Base-by-base conservation (phyloP, 2,329 filamentous ascomycete species). In the Cordyceps militaris region DNA sequence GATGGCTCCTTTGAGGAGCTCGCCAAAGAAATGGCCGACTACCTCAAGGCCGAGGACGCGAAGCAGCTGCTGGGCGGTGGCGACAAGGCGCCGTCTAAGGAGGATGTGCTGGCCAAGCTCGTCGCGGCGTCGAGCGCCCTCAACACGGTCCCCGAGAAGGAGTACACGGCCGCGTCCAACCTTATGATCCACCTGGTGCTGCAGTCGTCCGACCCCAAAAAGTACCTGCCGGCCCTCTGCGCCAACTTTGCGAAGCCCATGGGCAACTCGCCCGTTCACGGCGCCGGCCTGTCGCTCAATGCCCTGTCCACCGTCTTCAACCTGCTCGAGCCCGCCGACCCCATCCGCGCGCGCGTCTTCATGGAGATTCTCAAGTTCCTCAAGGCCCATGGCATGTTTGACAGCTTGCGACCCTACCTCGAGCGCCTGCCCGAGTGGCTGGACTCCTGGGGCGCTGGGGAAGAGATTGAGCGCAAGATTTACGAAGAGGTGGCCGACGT, bases 261-360 rank as follows among this genome's bases (percentile, higher is more conserved):
- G 70, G 84, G 87, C 61, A 89, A 89, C 61, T 96, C 93, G 52
- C 89, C 91, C 56, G 79, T 87, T 65, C 92, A 96, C 76, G 91
- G 92, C 66, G 81, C 88, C 62, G 87, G 88, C 51, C 83, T 99
- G 63, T 91, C 91, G 63, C 87, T 97, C 66, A 91, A 91, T 64
- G 88, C 94, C 66, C 84, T 99, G 65, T 91, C 90, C 70, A 97
- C 92, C 66, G 85, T 99, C 69, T 99, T 97, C 86, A 99, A 99
- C 82, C 87, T 95, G 64, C 83, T 97, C 65, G 77, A 86, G 65
- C 77, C 86, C 61, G 79, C 86, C 68, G 87, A 91, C 70, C 86
- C 90, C 57, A 83, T 89, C 69, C 87, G 94, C 61, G 96, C 88
- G 75, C 88, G 96, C 70, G 91, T 99, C 60, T 89, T 99, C 69